Percentiles rank a stretch among this genome's conserved stretches.
These are phyloP conservation scores for Suillus spraguei DNA, from an alignment of 768 basidiomycete species.

Conservation along the genomic window DNA sequence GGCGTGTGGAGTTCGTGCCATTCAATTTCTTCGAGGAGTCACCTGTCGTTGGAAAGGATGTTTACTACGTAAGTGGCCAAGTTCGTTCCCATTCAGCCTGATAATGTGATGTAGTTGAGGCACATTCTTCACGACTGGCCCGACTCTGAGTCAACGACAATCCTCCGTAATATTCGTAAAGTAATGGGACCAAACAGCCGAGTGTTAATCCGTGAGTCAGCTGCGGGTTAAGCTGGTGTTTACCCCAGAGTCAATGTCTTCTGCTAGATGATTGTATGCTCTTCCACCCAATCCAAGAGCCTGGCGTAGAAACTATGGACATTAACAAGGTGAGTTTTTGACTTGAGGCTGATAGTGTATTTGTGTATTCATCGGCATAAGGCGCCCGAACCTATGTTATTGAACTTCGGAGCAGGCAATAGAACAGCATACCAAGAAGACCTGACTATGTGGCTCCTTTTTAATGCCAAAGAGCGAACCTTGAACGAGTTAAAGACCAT, in stretches of 20 bases:
- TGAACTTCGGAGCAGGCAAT: constrained; percentile 16
- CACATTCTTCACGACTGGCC: constrained; percentile 40
- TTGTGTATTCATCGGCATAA: constrained; percentile 15
- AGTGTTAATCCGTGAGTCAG: constrained; percentile 35
- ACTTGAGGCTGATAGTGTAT: neutral
- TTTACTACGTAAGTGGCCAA: constrained; percentile 23
- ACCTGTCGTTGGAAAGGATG: constrained; percentile 23
- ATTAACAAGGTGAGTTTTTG: neutral
- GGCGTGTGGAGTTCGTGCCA: constrained; percentile 20
- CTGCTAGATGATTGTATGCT: constrained; percentile 27
- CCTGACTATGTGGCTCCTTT: neutral
- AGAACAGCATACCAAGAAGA: neutral
- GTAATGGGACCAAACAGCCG: constrained; percentile 33
- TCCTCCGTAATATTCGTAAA: constrained; percentile 31
- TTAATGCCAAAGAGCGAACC: neutral
- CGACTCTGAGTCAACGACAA: constrained; percentile 31
- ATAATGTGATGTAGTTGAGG: constrained; percentile 21
- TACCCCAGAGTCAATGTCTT: neutral
- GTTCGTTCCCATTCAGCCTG: neutral
- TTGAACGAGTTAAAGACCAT: neutral
- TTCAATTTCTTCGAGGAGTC: constrained; percentile 25
- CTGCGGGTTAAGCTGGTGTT: neutral
- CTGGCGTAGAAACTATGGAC: neutral
- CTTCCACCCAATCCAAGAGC: constrained; percentile 16
- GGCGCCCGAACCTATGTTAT: constrained; percentile 48